Conservation (phyloP, 441 rosid species). For the Dalechampia spathulata region DNA sequence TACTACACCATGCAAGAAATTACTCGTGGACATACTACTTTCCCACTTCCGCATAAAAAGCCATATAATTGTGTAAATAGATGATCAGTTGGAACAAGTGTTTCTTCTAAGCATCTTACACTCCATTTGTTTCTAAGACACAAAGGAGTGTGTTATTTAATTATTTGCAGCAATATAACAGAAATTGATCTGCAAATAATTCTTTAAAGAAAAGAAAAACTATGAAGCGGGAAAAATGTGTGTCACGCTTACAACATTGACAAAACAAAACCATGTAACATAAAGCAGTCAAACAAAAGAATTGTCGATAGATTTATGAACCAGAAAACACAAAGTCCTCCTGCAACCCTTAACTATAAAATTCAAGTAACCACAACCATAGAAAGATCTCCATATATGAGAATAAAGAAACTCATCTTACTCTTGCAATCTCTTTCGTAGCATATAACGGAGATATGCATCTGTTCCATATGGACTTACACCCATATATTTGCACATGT, state of each 20-base stretch:
- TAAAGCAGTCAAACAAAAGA: background rate
- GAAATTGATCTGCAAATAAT: background rate
- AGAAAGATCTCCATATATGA: slow-evolving; percentile 3
- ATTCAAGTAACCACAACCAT: background rate
- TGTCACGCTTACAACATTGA: background rate
- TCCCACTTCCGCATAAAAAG: background rate
- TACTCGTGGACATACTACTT: background rate
- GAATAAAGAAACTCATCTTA: slow-evolving; percentile 22
- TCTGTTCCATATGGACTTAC: slow-evolving; percentile 80
- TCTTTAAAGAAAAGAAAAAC: too few species aligned
- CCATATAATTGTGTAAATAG: too few species aligned
- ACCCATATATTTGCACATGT: slow-evolving; percentile 89
- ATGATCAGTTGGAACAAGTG: too few species aligned
- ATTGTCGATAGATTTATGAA: background rate
- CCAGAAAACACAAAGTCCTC: background rate
- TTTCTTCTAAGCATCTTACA: background rate
- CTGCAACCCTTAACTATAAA: background rate
- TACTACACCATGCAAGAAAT: background rate
- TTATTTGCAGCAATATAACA: background rate
- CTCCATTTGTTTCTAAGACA: background rate
- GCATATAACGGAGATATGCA: slow-evolving; percentile 77
- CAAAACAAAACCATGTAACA: background rate
- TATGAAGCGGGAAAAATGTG: background rate
- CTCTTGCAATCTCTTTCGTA: slow-evolving; percentile 73
- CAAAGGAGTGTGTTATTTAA: background rate